Conservation (phyloP, 140 eudicot species). For the Flaveria floridana region DNA sequence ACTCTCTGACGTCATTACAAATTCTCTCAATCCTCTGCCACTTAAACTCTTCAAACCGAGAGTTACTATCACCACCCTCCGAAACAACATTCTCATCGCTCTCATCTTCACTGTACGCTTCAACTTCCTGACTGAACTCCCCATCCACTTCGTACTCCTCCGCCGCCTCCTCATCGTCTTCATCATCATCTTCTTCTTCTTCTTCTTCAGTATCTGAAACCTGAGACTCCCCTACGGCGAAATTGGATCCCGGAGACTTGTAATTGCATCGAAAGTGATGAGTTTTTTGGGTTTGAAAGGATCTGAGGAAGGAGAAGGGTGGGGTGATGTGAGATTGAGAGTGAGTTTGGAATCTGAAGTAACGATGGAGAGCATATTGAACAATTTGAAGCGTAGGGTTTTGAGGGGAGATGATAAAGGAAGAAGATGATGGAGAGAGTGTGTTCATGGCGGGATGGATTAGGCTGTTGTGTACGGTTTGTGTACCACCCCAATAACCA, state of each 20-base stretch:
- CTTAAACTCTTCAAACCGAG: slow-evolving; percentile 54
- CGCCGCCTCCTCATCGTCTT: slow-evolving; percentile 58
- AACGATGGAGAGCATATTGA: not conserved
- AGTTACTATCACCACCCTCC: slow-evolving; percentile 26
- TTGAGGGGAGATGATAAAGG: slow-evolving; percentile 38
- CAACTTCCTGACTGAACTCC: slow-evolving; percentile 30
- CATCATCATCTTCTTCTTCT: slow-evolving; percentile 27
- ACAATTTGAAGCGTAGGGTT: slow-evolving; percentile 28
- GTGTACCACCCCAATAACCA: slow-evolving; percentile 20
- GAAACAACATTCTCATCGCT: slow-evolving; percentile 27
- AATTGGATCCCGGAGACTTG: slow-evolving; percentile 43
- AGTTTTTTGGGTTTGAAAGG: slow-evolving; percentile 9
- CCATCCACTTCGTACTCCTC: slow-evolving; percentile 48
- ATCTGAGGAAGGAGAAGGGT: slow-evolving; percentile 17
- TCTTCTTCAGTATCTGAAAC: slow-evolving; percentile 48
- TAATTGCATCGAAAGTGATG: slow-evolving; percentile 27
- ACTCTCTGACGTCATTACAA: slow-evolving; percentile 70
- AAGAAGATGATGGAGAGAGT: slow-evolving; percentile 28
- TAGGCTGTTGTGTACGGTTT: slow-evolving; percentile 36
- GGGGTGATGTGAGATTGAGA: slow-evolving; percentile 18
- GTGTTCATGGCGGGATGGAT: slow-evolving; percentile 61
- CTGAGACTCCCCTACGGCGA: slow-evolving; percentile 37
- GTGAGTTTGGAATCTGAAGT: slow-evolving; percentile 24
- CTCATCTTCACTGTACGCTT: slow-evolving; percentile 34
- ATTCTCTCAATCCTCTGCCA: slow-evolving; percentile 62